Percentiles rank a stretch among this genome's conserved stretches.
phyloP scores from a whole-genome alignment of 1,284 basidiomycete genomes.

The Uromyces viciae-fabae region DNA sequence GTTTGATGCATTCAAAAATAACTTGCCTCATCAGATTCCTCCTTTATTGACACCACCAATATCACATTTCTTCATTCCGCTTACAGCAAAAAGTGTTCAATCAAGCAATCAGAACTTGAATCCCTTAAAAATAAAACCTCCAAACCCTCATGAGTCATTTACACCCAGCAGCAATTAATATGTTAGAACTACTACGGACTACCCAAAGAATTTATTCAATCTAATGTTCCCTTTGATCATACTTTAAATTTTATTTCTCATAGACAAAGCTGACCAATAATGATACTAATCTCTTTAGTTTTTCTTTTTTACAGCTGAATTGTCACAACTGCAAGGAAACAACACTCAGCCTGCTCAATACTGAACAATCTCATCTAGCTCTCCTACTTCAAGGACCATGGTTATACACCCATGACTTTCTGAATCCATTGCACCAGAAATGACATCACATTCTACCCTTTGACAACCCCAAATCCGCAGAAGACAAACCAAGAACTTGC shows the following conservation, averaged over 20 bases:
- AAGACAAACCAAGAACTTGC: background rate
- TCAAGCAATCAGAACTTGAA: background rate
- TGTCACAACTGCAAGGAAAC: background rate
- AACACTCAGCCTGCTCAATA: background rate
- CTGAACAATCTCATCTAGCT: background rate
- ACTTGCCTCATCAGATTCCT: background rate
- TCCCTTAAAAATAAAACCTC: background rate
- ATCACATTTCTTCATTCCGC: background rate
- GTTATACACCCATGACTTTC: background rate
- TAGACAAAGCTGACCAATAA: background rate
- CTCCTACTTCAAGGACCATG: slow-evolving; percentile 4
- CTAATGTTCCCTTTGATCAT: background rate
- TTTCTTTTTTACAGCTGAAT: background rate
- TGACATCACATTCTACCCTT: background rate
- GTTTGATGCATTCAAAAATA: background rate
- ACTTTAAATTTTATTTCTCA: background rate
- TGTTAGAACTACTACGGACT: background rate
- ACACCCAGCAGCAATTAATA: too few species aligned
- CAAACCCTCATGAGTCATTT: background rate
- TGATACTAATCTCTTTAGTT: background rate
- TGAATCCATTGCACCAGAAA: background rate
- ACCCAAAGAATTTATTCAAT: too few species aligned
- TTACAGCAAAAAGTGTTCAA: background rate
- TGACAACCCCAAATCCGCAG: background rate
- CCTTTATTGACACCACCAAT: background rate